These are phyloP conservation scores for Fusarium equiseti DNA, from an alignment of 2,329 filamentous ascomycete genomes.

Conservation along the genomic window DNA sequence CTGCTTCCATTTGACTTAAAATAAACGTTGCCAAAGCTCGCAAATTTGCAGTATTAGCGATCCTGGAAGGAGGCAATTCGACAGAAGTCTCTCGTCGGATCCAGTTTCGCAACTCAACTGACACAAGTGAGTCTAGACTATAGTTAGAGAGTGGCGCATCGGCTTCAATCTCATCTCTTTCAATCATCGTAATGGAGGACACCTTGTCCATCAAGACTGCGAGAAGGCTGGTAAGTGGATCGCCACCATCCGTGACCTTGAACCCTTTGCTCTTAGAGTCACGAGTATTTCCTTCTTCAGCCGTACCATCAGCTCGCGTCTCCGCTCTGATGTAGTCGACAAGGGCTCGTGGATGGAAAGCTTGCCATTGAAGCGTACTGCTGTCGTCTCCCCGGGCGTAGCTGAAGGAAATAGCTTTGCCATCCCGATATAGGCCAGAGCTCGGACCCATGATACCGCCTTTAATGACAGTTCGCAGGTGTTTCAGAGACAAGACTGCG, in stretches of 20 bases:
- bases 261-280: not conserved
- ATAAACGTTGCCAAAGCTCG: not conserved
- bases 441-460: not conserved
- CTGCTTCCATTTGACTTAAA: not conserved
- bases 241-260: not conserved
- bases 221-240: not conserved
- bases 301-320: not conserved
- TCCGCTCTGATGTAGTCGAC: not conserved
- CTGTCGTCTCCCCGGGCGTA: not conserved
- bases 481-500: not conserved
- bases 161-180: not conserved
- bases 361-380: not conserved
- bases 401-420: not conserved
- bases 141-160: not conserved
- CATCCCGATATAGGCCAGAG: not conserved
- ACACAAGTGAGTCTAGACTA: constrained; percentile 25
- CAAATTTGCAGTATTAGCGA: not conserved
- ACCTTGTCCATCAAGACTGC: constrained; percentile 7
- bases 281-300: not conserved
- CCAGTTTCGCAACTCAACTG: constrained; percentile 32
- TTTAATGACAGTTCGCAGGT: not conserved
- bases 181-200: constrained; percentile 29
- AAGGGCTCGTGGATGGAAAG: not conserved
- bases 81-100: not conserved
- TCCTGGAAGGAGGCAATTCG: not conserved